These are phyloP conservation scores for Alternaria sp. DNA, from an alignment of 2,329 filamentous ascomycete genomes.

Conservation along the genomic window DNA sequence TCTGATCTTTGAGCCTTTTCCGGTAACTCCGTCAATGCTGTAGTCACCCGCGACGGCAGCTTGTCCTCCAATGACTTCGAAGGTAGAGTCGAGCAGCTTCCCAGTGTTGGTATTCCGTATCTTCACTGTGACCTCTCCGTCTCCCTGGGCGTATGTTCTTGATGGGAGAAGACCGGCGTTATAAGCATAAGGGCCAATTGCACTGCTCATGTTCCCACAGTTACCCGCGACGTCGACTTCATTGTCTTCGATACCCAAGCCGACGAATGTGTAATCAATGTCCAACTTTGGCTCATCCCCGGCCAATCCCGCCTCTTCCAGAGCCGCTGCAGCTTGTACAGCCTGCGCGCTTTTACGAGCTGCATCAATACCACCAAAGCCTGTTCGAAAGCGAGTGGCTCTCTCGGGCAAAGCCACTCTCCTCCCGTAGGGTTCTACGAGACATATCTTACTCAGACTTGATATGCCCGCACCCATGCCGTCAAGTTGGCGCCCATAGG, in stretches of 20 bases:
- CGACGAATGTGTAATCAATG: conserved; percentile 75
- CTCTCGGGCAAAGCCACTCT: background rate
- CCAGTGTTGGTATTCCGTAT: conserved; percentile 76
- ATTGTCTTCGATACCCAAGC: conserved; percentile 68
- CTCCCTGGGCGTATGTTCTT: conserved; percentile 31
- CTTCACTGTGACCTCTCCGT: conserved; percentile 57
- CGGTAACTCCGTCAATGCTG: conserved; percentile 69
- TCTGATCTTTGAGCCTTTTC: conserved; percentile 62
- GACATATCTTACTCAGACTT: conserved; percentile 73
- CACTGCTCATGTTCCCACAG: conserved; percentile 81
- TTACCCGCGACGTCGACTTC: conserved; percentile 72
- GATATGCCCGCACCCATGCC: conserved; percentile 74
- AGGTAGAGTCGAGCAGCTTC: conserved; percentile 67
- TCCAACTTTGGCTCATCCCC: conserved; percentile 46
- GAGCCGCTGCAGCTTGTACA: background rate
- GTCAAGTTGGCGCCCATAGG: conserved; percentile 72
- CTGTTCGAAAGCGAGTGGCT: conserved; percentile 12
- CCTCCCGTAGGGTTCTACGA: conserved; percentile 57
- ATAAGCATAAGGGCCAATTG: conserved; percentile 68
- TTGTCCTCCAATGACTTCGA: conserved; percentile 59
- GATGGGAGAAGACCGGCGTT: conserved; percentile 59
- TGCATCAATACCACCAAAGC: conserved; percentile 18
- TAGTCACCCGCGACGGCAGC: conserved; percentile 62
- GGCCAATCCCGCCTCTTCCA: background rate
- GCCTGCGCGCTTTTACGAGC: conserved; percentile 10